Conservation (phyloP, 2,329 filamentous ascomycete genomes). For the Cytospora piceae region DNA sequence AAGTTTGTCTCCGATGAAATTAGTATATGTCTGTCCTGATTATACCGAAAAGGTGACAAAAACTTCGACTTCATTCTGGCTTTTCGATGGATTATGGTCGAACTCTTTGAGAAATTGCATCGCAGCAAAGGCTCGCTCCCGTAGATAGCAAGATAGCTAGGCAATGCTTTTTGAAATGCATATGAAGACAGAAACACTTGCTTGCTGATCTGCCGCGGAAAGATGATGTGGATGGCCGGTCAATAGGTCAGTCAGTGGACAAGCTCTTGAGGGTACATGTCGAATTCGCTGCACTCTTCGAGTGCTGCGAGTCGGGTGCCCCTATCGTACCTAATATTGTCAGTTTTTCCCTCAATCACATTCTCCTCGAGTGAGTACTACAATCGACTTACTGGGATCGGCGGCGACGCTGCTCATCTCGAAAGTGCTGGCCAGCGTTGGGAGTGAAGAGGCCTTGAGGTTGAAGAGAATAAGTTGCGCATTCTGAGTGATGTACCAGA, state of each 20-base stretch:
- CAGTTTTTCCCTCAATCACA: neutral
- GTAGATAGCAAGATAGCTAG: constrained; percentile 30
- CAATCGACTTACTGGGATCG: constrained; percentile 63
- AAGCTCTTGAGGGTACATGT: constrained; percentile 43
- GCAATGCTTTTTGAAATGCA: constrained; percentile 9
- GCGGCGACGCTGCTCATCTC: constrained; percentile 75
- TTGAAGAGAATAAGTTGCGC: constrained; percentile 2
- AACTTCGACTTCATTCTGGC: constrained; percentile 5
- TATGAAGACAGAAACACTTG: neutral
- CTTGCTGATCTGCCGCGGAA: neutral
- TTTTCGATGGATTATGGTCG: constrained; percentile 14
- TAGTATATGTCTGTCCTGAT: constrained; percentile 1
- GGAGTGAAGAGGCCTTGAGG: constrained; percentile 75
- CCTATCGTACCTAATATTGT: constrained; percentile 58
- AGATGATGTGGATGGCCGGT: neutral
- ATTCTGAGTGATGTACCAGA: neutral
- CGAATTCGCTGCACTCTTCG: constrained; percentile 63
- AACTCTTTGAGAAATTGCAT: constrained; percentile 18
- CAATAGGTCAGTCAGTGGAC: constrained; percentile 32
- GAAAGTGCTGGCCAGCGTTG: constrained; percentile 72
- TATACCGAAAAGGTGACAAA: constrained; percentile 11
- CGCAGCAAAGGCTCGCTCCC: constrained; percentile 8
- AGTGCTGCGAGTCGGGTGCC: constrained; percentile 74
- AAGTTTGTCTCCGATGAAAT: constrained; percentile 11
- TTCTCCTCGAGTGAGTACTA: neutral